Conservation (phyloP, 768 basidiomycete genomes). For the Exidia glandulosa region DNA sequence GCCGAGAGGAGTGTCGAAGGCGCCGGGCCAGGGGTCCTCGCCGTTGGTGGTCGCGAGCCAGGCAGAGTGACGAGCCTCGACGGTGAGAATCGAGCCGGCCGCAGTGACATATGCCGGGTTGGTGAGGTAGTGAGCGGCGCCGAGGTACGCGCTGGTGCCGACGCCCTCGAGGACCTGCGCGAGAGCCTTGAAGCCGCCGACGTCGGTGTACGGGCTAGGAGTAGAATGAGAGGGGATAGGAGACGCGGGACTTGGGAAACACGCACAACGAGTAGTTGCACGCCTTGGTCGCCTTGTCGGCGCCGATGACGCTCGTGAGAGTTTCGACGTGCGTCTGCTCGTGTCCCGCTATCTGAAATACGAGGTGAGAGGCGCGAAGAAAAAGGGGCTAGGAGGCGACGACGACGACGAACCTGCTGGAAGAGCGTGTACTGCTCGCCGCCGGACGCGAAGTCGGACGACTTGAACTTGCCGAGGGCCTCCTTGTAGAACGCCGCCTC, state of each 20-base stretch:
- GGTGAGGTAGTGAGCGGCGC: slow-evolving; percentile 33
- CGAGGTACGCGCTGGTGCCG: slow-evolving; percentile 46
- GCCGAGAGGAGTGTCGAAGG: slow-evolving; percentile 27
- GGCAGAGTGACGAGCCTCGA: slow-evolving; percentile 40
- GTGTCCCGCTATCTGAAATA: slow-evolving; percentile 38
- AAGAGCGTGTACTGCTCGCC: neutral
- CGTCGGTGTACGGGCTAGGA: slow-evolving; percentile 35
- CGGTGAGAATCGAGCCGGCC: slow-evolving; percentile 48
- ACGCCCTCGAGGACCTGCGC: slow-evolving; percentile 43
- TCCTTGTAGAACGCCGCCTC: slow-evolving; percentile 7
- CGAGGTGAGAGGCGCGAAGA: neutral
- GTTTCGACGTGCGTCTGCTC: slow-evolving; percentile 45
- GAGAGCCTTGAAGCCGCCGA: slow-evolving; percentile 31
- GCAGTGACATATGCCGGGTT: slow-evolving; percentile 37
- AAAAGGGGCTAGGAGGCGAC: neutral
- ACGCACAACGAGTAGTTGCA: slow-evolving; percentile 54
- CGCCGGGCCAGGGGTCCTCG: slow-evolving; percentile 33
- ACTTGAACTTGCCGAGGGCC: neutral
- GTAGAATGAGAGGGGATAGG: slow-evolving; percentile 1
- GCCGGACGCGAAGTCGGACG: neutral
- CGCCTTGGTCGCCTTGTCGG: slow-evolving; percentile 29
- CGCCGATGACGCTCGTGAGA: slow-evolving; percentile 35
- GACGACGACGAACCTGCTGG: neutral
- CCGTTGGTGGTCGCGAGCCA: slow-evolving; percentile 37
- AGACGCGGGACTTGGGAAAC: neutral